These are phyloP conservation scores for Corymbia calophylla DNA, from an alignment of 441 rosid species.

Conservation along the genomic window DNA sequence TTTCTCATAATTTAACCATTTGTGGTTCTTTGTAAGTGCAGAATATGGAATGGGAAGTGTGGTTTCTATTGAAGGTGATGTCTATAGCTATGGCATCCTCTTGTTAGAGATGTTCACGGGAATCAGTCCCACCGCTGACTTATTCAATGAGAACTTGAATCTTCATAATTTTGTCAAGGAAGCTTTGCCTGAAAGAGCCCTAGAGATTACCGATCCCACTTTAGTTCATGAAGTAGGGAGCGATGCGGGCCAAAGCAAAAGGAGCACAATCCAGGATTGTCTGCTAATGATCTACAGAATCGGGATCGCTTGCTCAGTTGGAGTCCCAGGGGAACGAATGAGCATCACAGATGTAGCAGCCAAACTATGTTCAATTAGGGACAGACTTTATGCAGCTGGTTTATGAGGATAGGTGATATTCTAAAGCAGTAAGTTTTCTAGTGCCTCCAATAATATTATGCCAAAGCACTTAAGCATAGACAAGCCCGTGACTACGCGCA, in stretches of 20 bases:
- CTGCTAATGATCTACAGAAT: background rate
- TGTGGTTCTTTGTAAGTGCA: background rate
- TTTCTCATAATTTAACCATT: background rate
- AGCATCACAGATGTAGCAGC: background rate
- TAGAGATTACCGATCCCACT: background rate
- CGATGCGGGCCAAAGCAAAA: background rate
- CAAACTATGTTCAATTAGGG: background rate
- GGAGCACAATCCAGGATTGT: background rate
- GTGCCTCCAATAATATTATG: background rate
- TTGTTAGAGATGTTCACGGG: background rate
- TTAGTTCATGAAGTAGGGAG: background rate
- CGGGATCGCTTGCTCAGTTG: background rate
- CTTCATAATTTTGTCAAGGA: background rate
- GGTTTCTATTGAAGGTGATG: background rate
- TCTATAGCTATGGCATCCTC: background rate
- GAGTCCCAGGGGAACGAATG: background rate
- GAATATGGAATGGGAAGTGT: background rate
- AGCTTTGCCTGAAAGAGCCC: background rate
- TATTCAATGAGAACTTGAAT: background rate
- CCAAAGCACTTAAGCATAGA: background rate
- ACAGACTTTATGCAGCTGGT: rapidly evolving
- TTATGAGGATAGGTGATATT: background rate
- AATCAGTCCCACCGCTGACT: background rate
- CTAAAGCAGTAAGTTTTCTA: background rate
- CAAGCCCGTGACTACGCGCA: background rate